phyloP scores from a whole-genome alignment of 768 basidiomycete genomes.

The Suillus lakei region DNA sequence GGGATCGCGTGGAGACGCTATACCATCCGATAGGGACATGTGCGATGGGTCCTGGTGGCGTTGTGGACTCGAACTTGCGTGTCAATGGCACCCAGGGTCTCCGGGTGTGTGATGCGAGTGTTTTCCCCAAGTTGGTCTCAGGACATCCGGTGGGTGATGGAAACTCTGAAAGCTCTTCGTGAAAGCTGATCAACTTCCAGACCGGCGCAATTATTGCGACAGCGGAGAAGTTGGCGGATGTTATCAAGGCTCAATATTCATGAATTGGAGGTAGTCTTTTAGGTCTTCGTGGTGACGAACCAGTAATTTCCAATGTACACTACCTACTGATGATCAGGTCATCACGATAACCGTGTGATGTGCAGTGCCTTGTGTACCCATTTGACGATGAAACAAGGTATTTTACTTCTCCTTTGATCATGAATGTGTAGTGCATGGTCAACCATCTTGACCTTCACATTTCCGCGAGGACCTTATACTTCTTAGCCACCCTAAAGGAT shows the following conservation, averaged over 20 bases:
- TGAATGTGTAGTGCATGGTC: too few species aligned
- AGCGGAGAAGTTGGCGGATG: conserved; percentile 41
- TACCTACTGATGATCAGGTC: too few species aligned
- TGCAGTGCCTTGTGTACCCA: too few species aligned
- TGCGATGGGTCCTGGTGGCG: conserved; percentile 27
- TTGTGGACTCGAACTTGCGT: conserved; percentile 42
- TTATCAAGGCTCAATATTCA: conserved; percentile 34
- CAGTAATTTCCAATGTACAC: too few species aligned
- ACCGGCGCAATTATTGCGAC: conserved; percentile 34
- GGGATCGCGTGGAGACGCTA: conserved; percentile 43
- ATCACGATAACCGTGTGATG: too few species aligned
- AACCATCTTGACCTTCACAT: too few species aligned
- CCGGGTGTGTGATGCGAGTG: conserved; percentile 44
- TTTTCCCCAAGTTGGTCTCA: conserved; percentile 42
- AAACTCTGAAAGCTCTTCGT: not conserved
- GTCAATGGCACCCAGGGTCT: conserved; percentile 44
- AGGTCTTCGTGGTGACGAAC: too few species aligned
- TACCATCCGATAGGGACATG: conserved; percentile 45
- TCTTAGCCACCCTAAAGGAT: too few species aligned
- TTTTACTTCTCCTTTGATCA: too few species aligned
- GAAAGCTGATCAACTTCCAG: conserved; percentile 17
- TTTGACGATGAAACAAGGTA: too few species aligned
- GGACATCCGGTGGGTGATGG: conserved; percentile 40
- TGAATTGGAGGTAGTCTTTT: not conserved
- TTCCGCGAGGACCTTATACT: too few species aligned